Conservation (phyloP, 305 asterid species). For the Withania somnifera region DNA sequence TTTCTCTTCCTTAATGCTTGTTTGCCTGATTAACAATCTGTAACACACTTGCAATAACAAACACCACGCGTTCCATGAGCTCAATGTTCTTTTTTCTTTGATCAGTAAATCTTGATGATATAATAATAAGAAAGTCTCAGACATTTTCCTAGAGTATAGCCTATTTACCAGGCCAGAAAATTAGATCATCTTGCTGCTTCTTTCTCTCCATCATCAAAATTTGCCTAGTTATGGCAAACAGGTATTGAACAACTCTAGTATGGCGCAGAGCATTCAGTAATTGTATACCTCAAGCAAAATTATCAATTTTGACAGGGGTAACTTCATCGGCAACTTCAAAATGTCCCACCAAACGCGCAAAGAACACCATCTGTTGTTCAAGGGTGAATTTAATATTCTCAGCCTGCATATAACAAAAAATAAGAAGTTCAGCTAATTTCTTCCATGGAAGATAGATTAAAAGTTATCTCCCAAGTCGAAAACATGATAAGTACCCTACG, state of each 20-base stretch:
- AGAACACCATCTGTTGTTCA: constrained; percentile 87
- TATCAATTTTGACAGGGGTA: constrained; percentile 60
- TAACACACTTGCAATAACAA: neutral
- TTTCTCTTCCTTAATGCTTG: neutral
- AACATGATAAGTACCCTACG: constrained; percentile 45
- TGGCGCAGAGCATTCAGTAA: neutral
- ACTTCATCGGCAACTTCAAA: constrained; percentile 70
- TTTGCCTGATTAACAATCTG: neutral
- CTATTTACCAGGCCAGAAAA: neutral
- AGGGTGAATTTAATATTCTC: constrained; percentile 85
- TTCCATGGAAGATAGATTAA: neutral
- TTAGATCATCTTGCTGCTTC: neutral
- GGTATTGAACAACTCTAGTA: neutral
- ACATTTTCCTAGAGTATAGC: neutral
- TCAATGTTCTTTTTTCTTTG: neutral
- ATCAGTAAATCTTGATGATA: neutral
- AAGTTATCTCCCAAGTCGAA: neutral
- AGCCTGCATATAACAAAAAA: constrained; percentile 39
- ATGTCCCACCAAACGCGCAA: constrained; percentile 73
- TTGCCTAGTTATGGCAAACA: neutral
- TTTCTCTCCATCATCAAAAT: neutral
- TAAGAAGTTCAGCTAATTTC: neutral
- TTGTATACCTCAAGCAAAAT: constrained; percentile 41
- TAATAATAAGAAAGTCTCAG: neutral
- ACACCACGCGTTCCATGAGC: neutral